Evolutionary conservation across 805 yeast genomes (phyloP).

Genomic region (Wickerhamiella vanderwaltii): DNA sequence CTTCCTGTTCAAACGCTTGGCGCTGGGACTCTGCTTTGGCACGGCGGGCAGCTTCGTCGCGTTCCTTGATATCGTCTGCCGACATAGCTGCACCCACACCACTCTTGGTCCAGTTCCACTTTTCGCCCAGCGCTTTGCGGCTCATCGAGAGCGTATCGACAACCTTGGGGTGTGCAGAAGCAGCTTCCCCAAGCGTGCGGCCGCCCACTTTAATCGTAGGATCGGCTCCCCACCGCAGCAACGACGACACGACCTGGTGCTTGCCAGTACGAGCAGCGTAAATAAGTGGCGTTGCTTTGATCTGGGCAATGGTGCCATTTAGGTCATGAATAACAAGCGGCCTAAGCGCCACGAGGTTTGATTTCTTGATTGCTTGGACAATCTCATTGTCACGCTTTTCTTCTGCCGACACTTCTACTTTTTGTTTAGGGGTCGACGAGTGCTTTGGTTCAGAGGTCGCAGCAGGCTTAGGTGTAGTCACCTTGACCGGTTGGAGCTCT

Average conservation of each 20-base stretch:
- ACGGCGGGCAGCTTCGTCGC: constrained; percentile 21
- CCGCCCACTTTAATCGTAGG: constrained; percentile 46
- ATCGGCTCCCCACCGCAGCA: constrained; percentile 58
- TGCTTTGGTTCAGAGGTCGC: constrained; percentile 20
- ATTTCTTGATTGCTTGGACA: constrained; percentile 48
- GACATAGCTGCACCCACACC: constrained; percentile 47
- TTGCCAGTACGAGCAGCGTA: constrained; percentile 60
- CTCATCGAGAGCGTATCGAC: constrained; percentile 52
- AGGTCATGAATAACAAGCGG: constrained; percentile 42
- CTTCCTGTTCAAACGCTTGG: constrained; percentile 14
- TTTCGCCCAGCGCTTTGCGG: constrained; percentile 58
- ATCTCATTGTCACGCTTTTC: constrained; percentile 37
- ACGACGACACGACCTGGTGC: constrained; percentile 47
- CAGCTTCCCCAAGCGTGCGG: constrained; percentile 58
- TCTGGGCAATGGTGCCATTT: constrained; percentile 45
- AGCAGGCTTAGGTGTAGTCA: constrained; percentile 11
- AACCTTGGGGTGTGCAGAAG: constrained; percentile 30
- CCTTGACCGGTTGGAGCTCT: constrained; percentile 22
- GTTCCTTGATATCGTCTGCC: constrained; percentile 25
- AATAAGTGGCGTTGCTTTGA: constrained; percentile 55
- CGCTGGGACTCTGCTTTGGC: constrained; percentile 13
- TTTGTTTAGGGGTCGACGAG: constrained; percentile 15
- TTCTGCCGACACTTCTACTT: constrained; percentile 16
- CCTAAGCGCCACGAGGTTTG: constrained; percentile 63
- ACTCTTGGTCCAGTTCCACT: constrained; percentile 57